phyloP scores from a whole-genome alignment of 371 early-diverging fungal species.

The Apophysomyces trapeziformis region DNA sequence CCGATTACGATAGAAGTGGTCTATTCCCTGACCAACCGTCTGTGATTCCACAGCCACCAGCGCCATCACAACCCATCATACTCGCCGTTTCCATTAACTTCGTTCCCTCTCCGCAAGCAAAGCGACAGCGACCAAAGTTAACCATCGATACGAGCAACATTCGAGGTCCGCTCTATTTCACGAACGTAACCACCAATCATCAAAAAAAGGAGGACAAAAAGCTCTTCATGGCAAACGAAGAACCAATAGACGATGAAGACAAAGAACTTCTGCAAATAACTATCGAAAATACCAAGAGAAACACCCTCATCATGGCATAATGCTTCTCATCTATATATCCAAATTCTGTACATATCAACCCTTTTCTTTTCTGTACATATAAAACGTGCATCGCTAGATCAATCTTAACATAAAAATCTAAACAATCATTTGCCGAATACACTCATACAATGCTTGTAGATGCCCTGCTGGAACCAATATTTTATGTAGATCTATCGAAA shows the following conservation, averaged over 20 bases:
- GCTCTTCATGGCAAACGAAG: neutral
- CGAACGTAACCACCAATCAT: constrained; percentile 49
- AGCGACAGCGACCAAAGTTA: constrained; percentile 29
- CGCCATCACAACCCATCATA: constrained; percentile 2
- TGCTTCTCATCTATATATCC: neutral
- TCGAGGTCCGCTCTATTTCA: constrained; percentile 48
- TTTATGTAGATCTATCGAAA: too few relatives aligned
- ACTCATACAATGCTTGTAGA: too few relatives aligned
- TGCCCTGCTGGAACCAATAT: too few relatives aligned
- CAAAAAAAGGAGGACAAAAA: constrained; percentile 19
- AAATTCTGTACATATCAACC: constrained; percentile 1
- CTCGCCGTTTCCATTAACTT: constrained; percentile 5
- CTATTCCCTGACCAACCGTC: constrained; percentile 24
- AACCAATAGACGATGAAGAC: neutral
- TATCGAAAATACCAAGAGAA: neutral
- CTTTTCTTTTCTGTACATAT: neutral
- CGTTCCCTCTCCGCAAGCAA: constrained; percentile 15
- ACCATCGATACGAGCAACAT: constrained; percentile 47
- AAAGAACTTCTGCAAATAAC: constrained; percentile 1
- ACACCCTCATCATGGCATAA: neutral
- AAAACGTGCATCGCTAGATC: neutral
- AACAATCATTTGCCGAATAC: neutral
- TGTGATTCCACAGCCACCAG: constrained; percentile 7
- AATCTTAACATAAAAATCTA: neutral
- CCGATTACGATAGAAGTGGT: constrained; percentile 53